Evolutionary conservation across 768 basidiomycete genomes (phyloP).

Genomic region (Kwoniella mangroviensis): DNA sequence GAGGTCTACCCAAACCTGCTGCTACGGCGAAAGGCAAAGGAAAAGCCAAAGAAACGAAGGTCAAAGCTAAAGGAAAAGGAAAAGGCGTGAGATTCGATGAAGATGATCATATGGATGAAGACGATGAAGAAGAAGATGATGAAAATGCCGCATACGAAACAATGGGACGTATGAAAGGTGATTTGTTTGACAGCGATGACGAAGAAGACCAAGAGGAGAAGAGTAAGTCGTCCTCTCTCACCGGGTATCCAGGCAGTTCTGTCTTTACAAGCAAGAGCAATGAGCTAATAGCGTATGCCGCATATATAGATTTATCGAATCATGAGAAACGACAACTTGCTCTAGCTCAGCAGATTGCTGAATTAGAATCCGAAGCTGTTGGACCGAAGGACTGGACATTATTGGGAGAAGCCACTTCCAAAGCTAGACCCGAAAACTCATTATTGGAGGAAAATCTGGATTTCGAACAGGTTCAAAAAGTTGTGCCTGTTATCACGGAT

Average conservation of each 20-base stretch:
- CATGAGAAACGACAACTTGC: conserved; percentile 78
- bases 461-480: conserved; percentile 86
- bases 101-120: conserved; percentile 32
- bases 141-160: conserved; percentile 59
- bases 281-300: conserved; percentile 27
- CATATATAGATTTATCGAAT: conserved; percentile 65
- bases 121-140: conserved; percentile 39
- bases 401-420: conserved; percentile 84
- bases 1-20: conserved; percentile 19
- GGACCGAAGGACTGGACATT: conserved; percentile 89
- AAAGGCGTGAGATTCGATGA: conserved; percentile 35
- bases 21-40: conserved; percentile 22
- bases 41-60: conserved; percentile 25
- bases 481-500: conserved; percentile 87
- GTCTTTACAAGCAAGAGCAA: neutral
- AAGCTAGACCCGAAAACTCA: conserved; percentile 84
- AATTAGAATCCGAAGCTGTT: conserved; percentile 84
- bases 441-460: conserved; percentile 92
- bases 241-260: too few relatives aligned
- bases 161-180: conserved; percentile 74
- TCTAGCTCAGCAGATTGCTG: conserved; percentile 75
- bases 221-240: too few relatives aligned
- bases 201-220: conserved; percentile 54
- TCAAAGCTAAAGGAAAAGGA: conserved; percentile 8
- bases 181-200: conserved; percentile 68